Evolutionary conservation across 2,329 filamentous ascomycete species (phyloP).

Genomic region (Colletotrichum magnum): DNA sequence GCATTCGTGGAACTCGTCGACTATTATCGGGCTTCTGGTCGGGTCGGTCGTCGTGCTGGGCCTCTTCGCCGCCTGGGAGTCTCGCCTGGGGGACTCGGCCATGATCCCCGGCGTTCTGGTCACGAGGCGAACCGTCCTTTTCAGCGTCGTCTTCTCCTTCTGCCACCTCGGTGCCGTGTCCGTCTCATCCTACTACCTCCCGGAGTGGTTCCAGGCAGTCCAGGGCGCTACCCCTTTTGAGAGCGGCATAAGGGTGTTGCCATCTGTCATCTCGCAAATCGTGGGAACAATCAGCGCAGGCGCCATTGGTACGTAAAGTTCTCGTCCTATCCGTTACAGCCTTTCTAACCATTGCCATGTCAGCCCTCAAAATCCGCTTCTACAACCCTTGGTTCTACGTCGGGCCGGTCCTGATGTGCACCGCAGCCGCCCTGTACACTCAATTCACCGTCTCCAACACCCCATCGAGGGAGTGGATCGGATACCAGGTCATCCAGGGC

Average conservation of each 20-base stretch:
- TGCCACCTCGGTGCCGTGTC: slow-evolving; percentile 52
- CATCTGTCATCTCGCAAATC: not conserved
- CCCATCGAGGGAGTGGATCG: slow-evolving; percentile 55
- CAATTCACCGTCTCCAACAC: slow-evolving; percentile 36
- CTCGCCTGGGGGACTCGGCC: slow-evolving; percentile 54
- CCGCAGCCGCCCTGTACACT: not conserved
- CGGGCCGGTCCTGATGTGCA: not conserved
- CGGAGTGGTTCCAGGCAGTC: slow-evolving; percentile 55
- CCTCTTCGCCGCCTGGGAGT: slow-evolving; percentile 51
- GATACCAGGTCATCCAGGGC: slow-evolving; percentile 62
- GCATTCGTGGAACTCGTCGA: slow-evolving; percentile 52
- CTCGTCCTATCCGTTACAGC: slow-evolving; percentile 41
- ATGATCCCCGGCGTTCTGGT: slow-evolving; percentile 48
- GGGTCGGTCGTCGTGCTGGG: slow-evolving; percentile 47
- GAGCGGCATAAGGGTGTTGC: slow-evolving; percentile 44
- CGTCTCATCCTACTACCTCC: slow-evolving; percentile 61
- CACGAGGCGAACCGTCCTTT: slow-evolving; percentile 29
- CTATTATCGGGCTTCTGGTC: slow-evolving; percentile 55
- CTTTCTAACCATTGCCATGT: slow-evolving; percentile 44
- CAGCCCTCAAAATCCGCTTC: slow-evolving; percentile 32
- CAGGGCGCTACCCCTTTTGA: slow-evolving; percentile 46
- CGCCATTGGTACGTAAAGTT: slow-evolving; percentile 49
- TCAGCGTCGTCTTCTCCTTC: not conserved
- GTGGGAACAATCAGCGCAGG: slow-evolving; percentile 50
- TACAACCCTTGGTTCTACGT: not conserved